phyloP scores from a whole-genome alignment of 192 early-diverging fungal species.

The Allomyces javanicus region DNA sequence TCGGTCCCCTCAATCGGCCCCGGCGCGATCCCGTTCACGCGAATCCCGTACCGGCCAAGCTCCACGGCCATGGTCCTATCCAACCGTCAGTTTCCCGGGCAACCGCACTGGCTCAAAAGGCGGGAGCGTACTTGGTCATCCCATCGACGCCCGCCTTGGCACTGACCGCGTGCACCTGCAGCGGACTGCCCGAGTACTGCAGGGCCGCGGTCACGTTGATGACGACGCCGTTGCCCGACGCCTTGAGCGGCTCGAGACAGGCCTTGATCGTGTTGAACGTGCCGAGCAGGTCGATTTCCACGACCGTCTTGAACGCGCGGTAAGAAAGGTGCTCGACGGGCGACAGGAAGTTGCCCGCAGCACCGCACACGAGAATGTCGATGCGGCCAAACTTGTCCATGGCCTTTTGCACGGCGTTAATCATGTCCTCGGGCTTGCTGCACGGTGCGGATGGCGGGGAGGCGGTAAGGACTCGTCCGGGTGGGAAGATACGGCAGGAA shows the following conservation, averaged over 20 bases:
- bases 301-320: conserved; percentile 49
- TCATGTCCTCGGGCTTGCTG: conserved; percentile 25
- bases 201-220: conserved; percentile 54
- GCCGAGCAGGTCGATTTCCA: conserved; percentile 35
- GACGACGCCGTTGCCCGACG: conserved; percentile 30
- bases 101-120: conserved; percentile 23
- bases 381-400: conserved; percentile 41
- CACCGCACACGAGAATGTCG: conserved; percentile 35
- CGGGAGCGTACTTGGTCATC: conserved; percentile 15
- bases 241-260: conserved; percentile 43
- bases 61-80: conserved; percentile 1
- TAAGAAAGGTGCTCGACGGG: conserved; percentile 39
- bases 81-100: neutral
- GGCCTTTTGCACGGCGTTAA: conserved; percentile 32
- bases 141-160: conserved; percentile 48
- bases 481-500: neutral
- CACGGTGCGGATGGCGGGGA: conserved; percentile 44
- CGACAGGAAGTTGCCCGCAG: conserved; percentile 56
- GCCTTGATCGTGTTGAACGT: conserved; percentile 61
- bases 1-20: conserved; percentile 22
- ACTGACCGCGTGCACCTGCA: conserved; percentile 28
- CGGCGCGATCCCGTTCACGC: conserved; percentile 8
- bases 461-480: conserved; percentile 1
- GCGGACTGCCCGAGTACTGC: conserved; percentile 29
- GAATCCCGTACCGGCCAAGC: conserved; percentile 18